These are phyloP conservation scores for Scedosporium dehoogii DNA, from an alignment of 2,329 filamentous ascomycete species.

Conservation along the genomic window DNA sequence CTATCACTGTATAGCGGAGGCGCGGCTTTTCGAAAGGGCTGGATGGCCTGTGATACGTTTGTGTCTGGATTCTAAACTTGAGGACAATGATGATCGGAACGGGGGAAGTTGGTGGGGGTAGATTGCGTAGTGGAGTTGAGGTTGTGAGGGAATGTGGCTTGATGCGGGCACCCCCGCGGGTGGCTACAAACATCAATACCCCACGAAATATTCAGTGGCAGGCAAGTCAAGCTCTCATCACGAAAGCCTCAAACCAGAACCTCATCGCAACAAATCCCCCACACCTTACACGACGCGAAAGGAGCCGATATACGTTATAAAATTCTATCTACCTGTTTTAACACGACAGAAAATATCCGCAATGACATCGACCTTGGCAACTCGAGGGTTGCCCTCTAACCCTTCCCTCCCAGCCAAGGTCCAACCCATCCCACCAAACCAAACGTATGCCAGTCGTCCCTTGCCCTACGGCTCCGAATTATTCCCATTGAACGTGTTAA, in stretches of 20 bases:
- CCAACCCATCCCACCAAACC: constrained; percentile 55
- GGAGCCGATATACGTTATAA: not conserved
- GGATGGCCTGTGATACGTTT: not conserved
- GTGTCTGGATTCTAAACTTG: not conserved
- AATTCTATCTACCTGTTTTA: too few relatives aligned
- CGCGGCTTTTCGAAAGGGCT: not conserved
- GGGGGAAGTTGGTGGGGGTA: constrained; percentile 11
- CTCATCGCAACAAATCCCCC: not conserved
- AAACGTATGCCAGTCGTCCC: constrained; percentile 49
- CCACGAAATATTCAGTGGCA: constrained; percentile 1
- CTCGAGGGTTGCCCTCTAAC: constrained; percentile 28
- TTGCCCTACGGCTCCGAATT: constrained; percentile 5
- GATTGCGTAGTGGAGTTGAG: constrained; percentile 10
- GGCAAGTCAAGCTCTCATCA: not conserved
- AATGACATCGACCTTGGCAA: constrained; percentile 18
- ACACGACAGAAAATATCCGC: not conserved
- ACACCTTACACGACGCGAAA: not conserved
- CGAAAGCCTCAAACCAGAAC: constrained; percentile 4
- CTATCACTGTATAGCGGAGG: constrained; percentile 51
- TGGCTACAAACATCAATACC: constrained; percentile 8
- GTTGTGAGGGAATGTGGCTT: constrained; percentile 7
- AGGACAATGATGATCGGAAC: constrained; percentile 7
- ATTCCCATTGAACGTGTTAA: not conserved
- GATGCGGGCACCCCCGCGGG: not conserved
- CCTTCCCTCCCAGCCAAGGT: constrained; percentile 38